These are phyloP conservation scores for Cercospora nicotianae DNA, from an alignment of 2,329 filamentous ascomycete species.

Conservation along the genomic window DNA sequence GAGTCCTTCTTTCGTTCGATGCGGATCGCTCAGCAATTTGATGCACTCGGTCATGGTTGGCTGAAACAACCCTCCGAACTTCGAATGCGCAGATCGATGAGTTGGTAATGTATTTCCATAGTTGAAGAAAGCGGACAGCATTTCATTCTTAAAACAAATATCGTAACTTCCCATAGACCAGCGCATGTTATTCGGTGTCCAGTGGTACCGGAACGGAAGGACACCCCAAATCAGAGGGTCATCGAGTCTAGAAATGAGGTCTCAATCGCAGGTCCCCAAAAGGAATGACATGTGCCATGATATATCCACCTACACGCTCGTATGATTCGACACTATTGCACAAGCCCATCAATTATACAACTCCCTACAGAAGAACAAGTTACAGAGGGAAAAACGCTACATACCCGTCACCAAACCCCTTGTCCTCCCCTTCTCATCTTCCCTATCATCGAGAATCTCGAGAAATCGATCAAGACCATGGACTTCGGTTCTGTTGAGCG, in stretches of 20 bases:
- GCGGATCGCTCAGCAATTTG: conserved; percentile 67
- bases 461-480: conserved; percentile 75
- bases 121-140: conserved; percentile 74
- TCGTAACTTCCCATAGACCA: conserved; percentile 93
- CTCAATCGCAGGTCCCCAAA: not conserved
- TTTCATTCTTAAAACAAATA: conserved; percentile 90
- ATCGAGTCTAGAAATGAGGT: conserved; percentile 65
- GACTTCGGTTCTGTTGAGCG: conserved; percentile 72
- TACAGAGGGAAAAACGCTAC: conserved; percentile 23
- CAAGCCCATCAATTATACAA: not conserved
- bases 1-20: conserved; percentile 9
- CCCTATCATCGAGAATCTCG: conserved; percentile 70
- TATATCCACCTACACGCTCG: not conserved
- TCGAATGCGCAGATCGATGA: conserved; percentile 76
- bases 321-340: conserved; percentile 59
- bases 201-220: conserved; percentile 71
- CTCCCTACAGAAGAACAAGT: not conserved
- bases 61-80: conserved; percentile 82
- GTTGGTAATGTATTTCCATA: conserved; percentile 88
- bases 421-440: conserved; percentile 64
- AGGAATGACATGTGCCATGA: too few relatives aligned
- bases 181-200: conserved; percentile 72
- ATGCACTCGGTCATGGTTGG: conserved; percentile 84
- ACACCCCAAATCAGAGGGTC: conserved; percentile 94
- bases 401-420: conserved; percentile 81